A percentile compares a stretch with the other conserved stretches of the same genome.
phyloP scores from a whole-genome alignment of 306 rosid species.

The Trifolium fragiferum region DNA sequence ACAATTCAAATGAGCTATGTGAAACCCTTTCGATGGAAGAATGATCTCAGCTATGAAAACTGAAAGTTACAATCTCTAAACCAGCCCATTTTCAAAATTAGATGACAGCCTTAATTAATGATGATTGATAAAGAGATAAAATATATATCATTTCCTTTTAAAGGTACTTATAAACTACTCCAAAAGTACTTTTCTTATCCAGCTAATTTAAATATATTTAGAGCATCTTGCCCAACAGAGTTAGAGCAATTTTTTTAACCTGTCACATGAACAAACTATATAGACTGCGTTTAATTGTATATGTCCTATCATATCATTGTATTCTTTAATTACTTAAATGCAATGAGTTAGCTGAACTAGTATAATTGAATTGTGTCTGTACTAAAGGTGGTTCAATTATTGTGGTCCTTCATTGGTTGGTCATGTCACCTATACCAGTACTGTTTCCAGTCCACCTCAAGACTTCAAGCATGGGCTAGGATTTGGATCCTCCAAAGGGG shows the following conservation, averaged over 20 bases:
- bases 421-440: not conserved
- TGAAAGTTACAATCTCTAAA: constrained; percentile 14
- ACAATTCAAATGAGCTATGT: constrained; percentile 6
- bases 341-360: constrained; percentile 19
- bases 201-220: constrained; percentile 14
- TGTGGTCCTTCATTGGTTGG: constrained; percentile 7
- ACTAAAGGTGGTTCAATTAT: not conserved
- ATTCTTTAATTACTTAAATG: constrained; percentile 9
- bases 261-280: constrained; percentile 1
- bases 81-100: not conserved
- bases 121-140: not conserved
- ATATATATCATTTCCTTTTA: not conserved
- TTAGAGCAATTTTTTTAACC: not conserved
- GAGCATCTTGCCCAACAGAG: constrained; percentile 16
- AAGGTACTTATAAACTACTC: not conserved
- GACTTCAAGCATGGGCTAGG: not conserved
- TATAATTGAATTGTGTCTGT: constrained; percentile 1
- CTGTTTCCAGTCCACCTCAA: not conserved
- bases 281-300: not conserved
- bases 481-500: not conserved
- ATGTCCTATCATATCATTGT: not conserved
- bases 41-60: not conserved
- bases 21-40: constrained; percentile 7
- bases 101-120: constrained; percentile 9
- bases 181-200: constrained; percentile 7